Evolutionary conservation across 2,329 filamentous ascomycete genomes (phyloP), one percentile per base, ranked within the genome.

Genomic region (Rutstroemia sp.): DNA sequence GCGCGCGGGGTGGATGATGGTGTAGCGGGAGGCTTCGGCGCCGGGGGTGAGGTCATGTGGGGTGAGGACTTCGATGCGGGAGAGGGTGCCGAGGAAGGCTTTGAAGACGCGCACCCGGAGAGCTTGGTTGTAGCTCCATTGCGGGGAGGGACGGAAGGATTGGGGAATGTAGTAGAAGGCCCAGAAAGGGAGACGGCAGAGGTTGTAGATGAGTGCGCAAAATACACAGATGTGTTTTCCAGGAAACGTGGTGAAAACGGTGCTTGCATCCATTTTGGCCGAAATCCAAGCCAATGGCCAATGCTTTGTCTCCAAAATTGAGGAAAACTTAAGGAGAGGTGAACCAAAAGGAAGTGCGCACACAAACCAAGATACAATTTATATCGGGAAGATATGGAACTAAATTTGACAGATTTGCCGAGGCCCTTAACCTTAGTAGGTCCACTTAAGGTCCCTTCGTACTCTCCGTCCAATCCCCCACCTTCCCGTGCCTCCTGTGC

Each of bases 121-220:
- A 1, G 51, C 46, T 54, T 57, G 45, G 25, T 9, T 23, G 9
- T 49, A 57, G 3, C 51, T 21, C 51, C 56, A 57, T 54, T 50
- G 25, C 10, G 46, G 19, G 8, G 5, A 21, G 14, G 51, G 56
- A 2, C 56, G 51, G 10, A 44, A 34, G n/a, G 16, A 19, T 2
- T 34, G 16, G 1, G 46, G 37, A 21, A 55, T 39, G 19, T 48
- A 57, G 46, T 54, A 50, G 21, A 49, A 16, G 9, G 45, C 9
- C 45, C 27, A 57, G n/a, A 57, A 54, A 14, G 51, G 56, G 7
- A 57, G n/a, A 5, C 51, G 38, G 14, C 49, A 10, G 16, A 41
- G 1, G 12, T 42, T 57, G 9, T 21, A 17, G 6, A n/a, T 45
- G 19, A 51, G 7, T 17, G 48, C 14, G 16, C 12, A 5, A 25